Conservation (phyloP, 148 eudicot genomes). For the Heliamphora exappendiculata region DNA sequence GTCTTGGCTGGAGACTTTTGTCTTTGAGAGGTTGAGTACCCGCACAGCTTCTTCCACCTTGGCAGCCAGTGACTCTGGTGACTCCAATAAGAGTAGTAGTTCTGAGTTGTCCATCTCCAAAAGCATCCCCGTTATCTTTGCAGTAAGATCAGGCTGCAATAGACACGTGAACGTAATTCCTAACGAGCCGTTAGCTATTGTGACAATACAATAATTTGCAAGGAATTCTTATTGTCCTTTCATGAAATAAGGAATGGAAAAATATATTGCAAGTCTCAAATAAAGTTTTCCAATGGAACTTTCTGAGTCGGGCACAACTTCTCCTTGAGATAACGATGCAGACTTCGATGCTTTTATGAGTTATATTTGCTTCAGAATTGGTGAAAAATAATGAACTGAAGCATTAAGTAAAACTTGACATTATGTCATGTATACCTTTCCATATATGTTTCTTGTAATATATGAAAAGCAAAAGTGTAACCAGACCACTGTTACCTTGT, state of each 20-base stretch:
- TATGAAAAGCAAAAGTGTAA: not conserved
- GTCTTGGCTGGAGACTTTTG: slow-evolving; percentile 34
- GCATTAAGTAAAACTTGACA: not conserved
- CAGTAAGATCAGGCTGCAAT: slow-evolving; percentile 63
- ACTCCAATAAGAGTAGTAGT: slow-evolving; percentile 52
- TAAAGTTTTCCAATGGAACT: not conserved
- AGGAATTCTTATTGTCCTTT: not conserved
- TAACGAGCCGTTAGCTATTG: not conserved
- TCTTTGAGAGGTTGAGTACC: slow-evolving; percentile 44
- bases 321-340: not conserved
- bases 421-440: too few species aligned
- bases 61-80: slow-evolving; percentile 46
- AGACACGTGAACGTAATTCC: too few species aligned
- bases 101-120: slow-evolving; percentile 82
- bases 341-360: not conserved
- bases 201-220: not conserved
- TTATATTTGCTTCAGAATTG: not conserved
- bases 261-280: not conserved
- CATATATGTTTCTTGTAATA: not conserved
- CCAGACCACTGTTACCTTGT: slow-evolving; percentile 32
- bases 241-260: not conserved
- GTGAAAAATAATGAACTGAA: not conserved
- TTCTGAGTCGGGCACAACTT: not conserved
- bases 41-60: slow-evolving; percentile 71
- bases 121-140: slow-evolving; percentile 81